Conservation (phyloP, 495 filamentous ascomycete species). For the Gamarada debralockiae region DNA sequence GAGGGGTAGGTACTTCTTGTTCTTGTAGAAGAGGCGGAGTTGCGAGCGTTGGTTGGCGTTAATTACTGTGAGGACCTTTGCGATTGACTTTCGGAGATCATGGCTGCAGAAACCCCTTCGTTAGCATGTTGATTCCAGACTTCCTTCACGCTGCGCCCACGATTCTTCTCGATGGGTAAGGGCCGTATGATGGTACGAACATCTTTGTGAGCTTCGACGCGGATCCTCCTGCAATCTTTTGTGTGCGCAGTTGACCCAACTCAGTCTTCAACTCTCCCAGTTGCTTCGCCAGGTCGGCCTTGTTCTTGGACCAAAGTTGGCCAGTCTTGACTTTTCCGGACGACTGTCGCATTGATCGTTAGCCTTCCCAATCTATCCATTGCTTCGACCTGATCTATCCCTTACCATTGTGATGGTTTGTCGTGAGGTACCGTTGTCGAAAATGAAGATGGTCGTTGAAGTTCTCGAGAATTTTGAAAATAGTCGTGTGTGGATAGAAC, state of each 20-base stretch:
- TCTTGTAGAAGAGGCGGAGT: conserved; percentile 98
- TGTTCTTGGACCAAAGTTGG: conserved; percentile 97
- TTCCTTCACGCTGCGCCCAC: not conserved
- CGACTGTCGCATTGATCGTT: conserved; percentile 53
- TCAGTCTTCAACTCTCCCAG: conserved; percentile 91
- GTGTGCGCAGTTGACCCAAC: conserved; percentile 86
- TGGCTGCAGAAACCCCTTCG: no score
- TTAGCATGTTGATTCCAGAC: not conserved
- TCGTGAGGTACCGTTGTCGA: conserved; percentile 28
- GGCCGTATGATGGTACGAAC: conserved; percentile 53
- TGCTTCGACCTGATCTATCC: conserved; percentile 6
- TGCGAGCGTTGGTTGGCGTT: conserved; percentile 97
- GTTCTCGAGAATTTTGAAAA: conserved; percentile 21
- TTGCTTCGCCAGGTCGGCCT: conserved; percentile 94
- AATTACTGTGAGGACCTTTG: conserved; percentile 96
- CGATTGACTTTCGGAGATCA: conserved; percentile 99
- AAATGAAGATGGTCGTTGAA: conserved; percentile 22
- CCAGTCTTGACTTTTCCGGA: conserved; percentile 88
- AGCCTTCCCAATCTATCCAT: conserved; percentile 9
- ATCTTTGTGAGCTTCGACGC: conserved; percentile 95
- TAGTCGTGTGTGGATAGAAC: conserved; percentile 7
- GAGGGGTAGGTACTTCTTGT: conserved; percentile 97
- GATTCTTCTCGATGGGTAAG: not conserved
- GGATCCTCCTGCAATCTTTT: conserved; percentile 93
- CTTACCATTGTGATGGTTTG: conserved; percentile 46